phyloP scores from a whole-genome alignment of 108 stramenopile genomes.

The Conticribra guillardii region DNA sequence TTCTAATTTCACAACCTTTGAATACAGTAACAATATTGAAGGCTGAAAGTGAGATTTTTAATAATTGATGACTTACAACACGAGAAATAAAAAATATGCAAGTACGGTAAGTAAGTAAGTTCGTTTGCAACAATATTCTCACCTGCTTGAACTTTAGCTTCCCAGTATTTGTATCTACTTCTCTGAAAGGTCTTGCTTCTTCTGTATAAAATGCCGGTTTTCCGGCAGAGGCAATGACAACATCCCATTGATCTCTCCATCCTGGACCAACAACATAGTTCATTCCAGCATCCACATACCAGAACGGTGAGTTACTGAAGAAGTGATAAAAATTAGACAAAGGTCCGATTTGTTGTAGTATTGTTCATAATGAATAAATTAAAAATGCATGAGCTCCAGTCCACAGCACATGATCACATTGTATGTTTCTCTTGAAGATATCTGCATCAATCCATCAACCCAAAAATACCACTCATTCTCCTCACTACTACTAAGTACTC shows the following conservation, averaged over 20 bases:
- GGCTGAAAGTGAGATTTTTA: too few relatives aligned
- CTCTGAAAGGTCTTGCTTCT: slow-evolving; percentile 82
- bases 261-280: slow-evolving; percentile 87
- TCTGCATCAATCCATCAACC: too few relatives aligned
- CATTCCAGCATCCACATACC: slow-evolving; percentile 95
- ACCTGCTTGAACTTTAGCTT: slow-evolving; percentile 73
- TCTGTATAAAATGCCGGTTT: slow-evolving; percentile 96
- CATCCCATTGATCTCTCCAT: slow-evolving; percentile 87
- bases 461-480: too few relatives aligned
- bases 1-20: slow-evolving; percentile 57
- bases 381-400: too few relatives aligned
- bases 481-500: too few relatives aligned
- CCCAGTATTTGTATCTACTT: slow-evolving; percentile 64
- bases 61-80: too few relatives aligned
- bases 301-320: slow-evolving; percentile 86
- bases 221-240: slow-evolving; percentile 83
- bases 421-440: too few relatives aligned
- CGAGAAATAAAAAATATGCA: neutral
- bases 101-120: neutral
- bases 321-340: slow-evolving; percentile 8
- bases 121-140: neutral
- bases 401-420: too few relatives aligned
- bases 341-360: neutral
- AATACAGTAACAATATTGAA: neutral
- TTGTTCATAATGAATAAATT: too few relatives aligned